Conservation (phyloP, 306 rosid species). For the Astragalus glycyphyllos region DNA sequence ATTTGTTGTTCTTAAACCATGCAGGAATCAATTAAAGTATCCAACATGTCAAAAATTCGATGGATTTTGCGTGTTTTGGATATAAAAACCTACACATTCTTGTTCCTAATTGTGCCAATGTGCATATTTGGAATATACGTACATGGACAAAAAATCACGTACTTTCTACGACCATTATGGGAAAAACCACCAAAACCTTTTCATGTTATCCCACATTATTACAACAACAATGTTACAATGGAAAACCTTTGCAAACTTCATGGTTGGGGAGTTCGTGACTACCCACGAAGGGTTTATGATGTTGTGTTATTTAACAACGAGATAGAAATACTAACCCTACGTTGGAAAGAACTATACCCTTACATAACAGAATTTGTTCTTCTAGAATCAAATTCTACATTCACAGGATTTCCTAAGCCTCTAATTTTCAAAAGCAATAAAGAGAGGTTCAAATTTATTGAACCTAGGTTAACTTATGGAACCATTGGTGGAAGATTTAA, state of each 20-base stretch:
- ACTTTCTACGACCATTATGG: constrained; percentile 87
- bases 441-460: constrained; percentile 63
- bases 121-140: constrained; percentile 65
- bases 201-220: constrained; percentile 75
- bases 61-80: constrained; percentile 81
- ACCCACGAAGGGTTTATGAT: constrained; percentile 85
- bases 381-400: constrained; percentile 86
- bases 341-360: constrained; percentile 88
- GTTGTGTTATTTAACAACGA: constrained; percentile 88
- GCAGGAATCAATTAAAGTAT: constrained; percentile 68
- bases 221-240: constrained; percentile 67
- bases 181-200: constrained; percentile 86
- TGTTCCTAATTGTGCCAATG: constrained; percentile 67
- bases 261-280: constrained; percentile 82
- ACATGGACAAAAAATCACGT: constrained; percentile 87
- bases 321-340: constrained; percentile 71
- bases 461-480: constrained; percentile 71
- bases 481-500: constrained; percentile 68
- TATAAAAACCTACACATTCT: constrained; percentile 63
- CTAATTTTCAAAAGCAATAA: constrained; percentile 57
- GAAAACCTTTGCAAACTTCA: constrained; percentile 81
- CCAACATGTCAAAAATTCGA: constrained; percentile 73
- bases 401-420: constrained; percentile 76
- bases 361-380: constrained; percentile 77
- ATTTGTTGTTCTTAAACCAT: not conserved